Conservation (phyloP, 495 filamentous ascomycete species). For the Apiosordaria backusii region DNA sequence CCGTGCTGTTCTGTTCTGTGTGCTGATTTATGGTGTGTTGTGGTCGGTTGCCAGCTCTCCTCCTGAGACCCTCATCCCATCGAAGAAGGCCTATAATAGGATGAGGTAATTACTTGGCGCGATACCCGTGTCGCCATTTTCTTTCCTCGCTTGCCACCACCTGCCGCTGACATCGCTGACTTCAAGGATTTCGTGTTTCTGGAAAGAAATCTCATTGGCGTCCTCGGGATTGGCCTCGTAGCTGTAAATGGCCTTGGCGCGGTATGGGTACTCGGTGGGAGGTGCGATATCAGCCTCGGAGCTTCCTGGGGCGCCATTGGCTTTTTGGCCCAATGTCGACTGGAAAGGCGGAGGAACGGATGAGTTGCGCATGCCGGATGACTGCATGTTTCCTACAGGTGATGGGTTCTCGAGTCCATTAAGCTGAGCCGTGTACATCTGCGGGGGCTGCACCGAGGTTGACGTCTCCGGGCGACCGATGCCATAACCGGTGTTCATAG, state of each 20-base stretch:
- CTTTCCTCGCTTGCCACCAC: slow-evolving; percentile 98
- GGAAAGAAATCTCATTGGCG: slow-evolving; percentile 95
- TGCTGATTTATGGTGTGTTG: background rate
- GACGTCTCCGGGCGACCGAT: slow-evolving; percentile 73
- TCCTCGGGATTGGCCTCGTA: slow-evolving; percentile 97
- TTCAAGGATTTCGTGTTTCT: slow-evolving; percentile 93
- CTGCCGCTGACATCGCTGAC: slow-evolving; percentile 94
- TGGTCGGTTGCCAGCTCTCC: slow-evolving; percentile 1
- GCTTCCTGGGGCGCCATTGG: slow-evolving; percentile 32
- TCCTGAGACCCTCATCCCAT: slow-evolving; percentile 7
- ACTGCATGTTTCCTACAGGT: slow-evolving; percentile 70
- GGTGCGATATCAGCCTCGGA: slow-evolving; percentile 63
- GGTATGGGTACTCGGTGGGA: slow-evolving; percentile 93
- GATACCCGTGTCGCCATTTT: slow-evolving; percentile 92
- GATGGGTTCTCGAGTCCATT: slow-evolving; percentile 96
- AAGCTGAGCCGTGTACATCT: slow-evolving; percentile 96
- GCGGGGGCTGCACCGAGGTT: slow-evolving; percentile 70
- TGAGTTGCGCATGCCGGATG: slow-evolving; percentile 38
- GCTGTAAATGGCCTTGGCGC: slow-evolving; percentile 95
- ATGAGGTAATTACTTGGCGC: slow-evolving; percentile 98
- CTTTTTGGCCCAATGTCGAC: slow-evolving; percentile 36
- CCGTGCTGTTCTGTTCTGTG: background rate
- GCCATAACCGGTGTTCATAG: slow-evolving; percentile 61
- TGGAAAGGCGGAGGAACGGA: slow-evolving; percentile 30
- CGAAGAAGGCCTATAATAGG: slow-evolving; percentile 63